Conservation (phyloP, 805 yeast species). For the Ogataea ganodermae region DNA sequence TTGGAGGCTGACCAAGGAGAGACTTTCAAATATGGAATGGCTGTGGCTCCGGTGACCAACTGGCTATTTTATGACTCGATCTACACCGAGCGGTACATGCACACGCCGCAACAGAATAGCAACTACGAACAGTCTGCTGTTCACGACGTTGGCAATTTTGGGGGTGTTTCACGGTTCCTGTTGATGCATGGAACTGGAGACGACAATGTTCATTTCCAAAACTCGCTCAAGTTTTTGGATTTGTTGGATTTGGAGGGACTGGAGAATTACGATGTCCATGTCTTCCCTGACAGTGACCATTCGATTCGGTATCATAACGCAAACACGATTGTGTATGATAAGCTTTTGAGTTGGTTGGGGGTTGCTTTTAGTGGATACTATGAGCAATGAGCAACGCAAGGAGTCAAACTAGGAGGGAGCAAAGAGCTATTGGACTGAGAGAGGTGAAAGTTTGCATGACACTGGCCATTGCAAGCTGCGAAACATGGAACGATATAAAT, state of each 20-base stretch:
- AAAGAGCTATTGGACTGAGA: background rate
- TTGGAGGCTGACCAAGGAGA: slow-evolving; percentile 77
- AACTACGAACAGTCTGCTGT: slow-evolving; percentile 59
- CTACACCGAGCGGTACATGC: slow-evolving; percentile 91
- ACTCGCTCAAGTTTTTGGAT: slow-evolving; percentile 78
- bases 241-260: slow-evolving; percentile 65
- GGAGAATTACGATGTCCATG: slow-evolving; percentile 80
- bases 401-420: no score
- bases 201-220: slow-evolving; percentile 95
- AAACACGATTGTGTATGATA: slow-evolving; percentile 65
- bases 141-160: slow-evolving; percentile 56
- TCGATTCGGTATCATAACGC: slow-evolving; percentile 74
- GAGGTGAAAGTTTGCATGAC: slow-evolving; percentile 12
- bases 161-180: slow-evolving; percentile 63
- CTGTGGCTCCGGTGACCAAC: slow-evolving; percentile 84
- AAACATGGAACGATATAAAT: background rate
- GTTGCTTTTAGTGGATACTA: slow-evolving; percentile 59
- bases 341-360: slow-evolving; percentile 62
- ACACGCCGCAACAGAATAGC: slow-evolving; percentile 67
- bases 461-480: background rate
- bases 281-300: slow-evolving; percentile 84
- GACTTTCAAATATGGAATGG: slow-evolving; percentile 73
- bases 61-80: slow-evolving; percentile 77
- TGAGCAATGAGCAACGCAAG: slow-evolving; percentile 18
- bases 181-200: slow-evolving; percentile 97